Evolutionary conservation across 1,139 yeast species (phyloP), one percentile per base, ranked within the genome.

Genomic region (Yamadazyma sp.): DNA sequence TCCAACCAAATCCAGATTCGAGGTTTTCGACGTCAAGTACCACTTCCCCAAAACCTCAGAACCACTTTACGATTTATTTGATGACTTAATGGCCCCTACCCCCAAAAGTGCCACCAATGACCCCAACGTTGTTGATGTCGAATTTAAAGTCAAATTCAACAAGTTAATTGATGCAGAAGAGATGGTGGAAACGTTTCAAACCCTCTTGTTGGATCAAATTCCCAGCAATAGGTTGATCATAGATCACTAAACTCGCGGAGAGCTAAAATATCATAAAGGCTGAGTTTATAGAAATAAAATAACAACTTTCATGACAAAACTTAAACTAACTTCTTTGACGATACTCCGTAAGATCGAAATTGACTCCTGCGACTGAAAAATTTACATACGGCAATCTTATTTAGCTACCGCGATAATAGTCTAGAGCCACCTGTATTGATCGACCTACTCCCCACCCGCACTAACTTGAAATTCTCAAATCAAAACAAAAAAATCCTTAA

Each of bases 1-100:
- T 28, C 78, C 78, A 28, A 76, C 75, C 32, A 64, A 75, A 25
- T 75, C 74, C 36, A 72, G 89, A 59, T 82, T 86, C 56, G 66
- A 67, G 31, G 75, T 78, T 38, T 51, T 48, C 32, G 64, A 57
- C 33, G 51, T 67, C 28, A 42, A 50, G 13, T 69, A 62, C 47
- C 52, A 56, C 33, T 63, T 65, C 45, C 44, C 39, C 3, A 22
- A 23, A 10, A 17, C 13, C 6, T 12, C 29, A 1, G n/a, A 45
- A 32, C 48, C 25, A 41, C 21, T 12, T 31, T 51, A 42, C 32
- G 62, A 43, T 35, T 61, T 40, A 37, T 68, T 69, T 46, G 72
- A 56, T 49, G 83, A 76, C 41, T 38, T 42, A 17, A 37, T 42
- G 42, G 11, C 35, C 11, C 13, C 20, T 5, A 25, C 28, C 8